Evolutionary conservation across 805 yeast genomes (phyloP), one percentile per base, ranked within the genome.

Genomic region (Ogataea nonfermentans): DNA sequence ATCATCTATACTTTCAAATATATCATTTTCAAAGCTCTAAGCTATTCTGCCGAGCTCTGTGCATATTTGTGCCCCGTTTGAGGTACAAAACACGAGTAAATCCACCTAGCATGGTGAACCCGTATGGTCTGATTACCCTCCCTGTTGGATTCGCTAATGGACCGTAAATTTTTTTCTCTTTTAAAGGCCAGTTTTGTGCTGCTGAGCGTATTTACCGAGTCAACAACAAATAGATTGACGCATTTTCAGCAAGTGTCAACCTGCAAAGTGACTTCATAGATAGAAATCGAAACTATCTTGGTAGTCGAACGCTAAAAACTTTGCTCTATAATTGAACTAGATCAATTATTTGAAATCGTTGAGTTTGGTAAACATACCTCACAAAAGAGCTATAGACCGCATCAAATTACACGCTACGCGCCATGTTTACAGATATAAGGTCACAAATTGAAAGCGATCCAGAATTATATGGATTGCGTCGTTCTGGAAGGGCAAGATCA

Each of bases 391-490:
- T 7, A 11, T 12, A 27, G 16, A 22, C 12, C 37, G 23, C 29
- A 20, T 15, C n/a, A 22, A 15, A 14, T 11, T 9, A 13, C 12
- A 8, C 13, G 13, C 25, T 26, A 14, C 19, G 26, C 34, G 29
- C 8, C 14, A 56, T 53, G 56, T 43, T 54, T 11, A 34, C 48
- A 8, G 55, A 45, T 24, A 46, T 59, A 12, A 46, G 49, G 22
- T 41, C 55, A 6, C 89, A 81, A 43, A 74, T 81, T 12, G 68
- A 76, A 39, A 73, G 68, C 35, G 80, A 84, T 57, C 95, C 95
- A 1, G 95, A 84, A 56, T 68, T 85, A n/a, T 85, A 85, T 52
- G 95, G 95, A 2, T 68, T 85, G 39, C 76, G 95, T 62, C 73
- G 95, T 49, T 81, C 90, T 4, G 79, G 79, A 29, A 69, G 93